These are phyloP conservation scores for Ophiognomonia clavigignenti-juglandacearum DNA, from an alignment of 2,329 filamentous ascomycete species.

Conservation along the genomic window DNA sequence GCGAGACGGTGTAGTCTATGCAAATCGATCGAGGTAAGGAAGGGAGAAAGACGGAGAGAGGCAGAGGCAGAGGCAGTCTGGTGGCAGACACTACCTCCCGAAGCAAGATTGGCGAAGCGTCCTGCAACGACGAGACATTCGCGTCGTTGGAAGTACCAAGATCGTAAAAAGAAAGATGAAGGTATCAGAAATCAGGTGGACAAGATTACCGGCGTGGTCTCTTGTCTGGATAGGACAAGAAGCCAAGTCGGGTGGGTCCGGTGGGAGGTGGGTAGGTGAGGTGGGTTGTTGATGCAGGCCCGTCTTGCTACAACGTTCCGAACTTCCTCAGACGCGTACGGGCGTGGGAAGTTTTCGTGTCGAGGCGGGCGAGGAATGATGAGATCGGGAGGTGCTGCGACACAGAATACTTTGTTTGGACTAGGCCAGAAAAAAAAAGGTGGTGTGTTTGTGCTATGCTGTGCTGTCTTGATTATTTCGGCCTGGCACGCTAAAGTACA, in stretches of 20 bases:
- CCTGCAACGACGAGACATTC: conserved; percentile 17
- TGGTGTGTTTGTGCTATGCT: no score
- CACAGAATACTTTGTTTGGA: not conserved
- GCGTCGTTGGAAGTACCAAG: conserved; percentile 8
- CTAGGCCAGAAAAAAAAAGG: conserved; percentile 3
- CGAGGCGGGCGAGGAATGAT: not conserved
- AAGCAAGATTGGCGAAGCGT: conserved; percentile 15
- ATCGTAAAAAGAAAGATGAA: not conserved
- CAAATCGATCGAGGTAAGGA: conserved; percentile 8
- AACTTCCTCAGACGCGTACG: conserved; percentile 3
- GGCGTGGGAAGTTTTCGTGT: not conserved
- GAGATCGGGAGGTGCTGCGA: not conserved
- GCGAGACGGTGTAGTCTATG: conserved; percentile 2
- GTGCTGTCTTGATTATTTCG: not conserved
- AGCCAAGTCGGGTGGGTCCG: not conserved
- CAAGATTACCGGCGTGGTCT: conserved; percentile 2
- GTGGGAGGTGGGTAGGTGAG: no score
- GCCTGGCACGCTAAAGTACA: not conserved
- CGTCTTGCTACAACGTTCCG: no score
- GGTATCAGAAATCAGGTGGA: conserved; percentile 9
- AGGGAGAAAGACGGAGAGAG: not conserved
- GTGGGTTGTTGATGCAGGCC: not conserved
- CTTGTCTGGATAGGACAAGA: conserved; percentile 5
- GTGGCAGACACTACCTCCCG: conserved; percentile 17
- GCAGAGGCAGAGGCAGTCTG: conserved; percentile 9